These are phyloP conservation scores for Entomortierella parvispora DNA, from an alignment of 192 early-diverging fungal genomes.

Conservation along the genomic window DNA sequence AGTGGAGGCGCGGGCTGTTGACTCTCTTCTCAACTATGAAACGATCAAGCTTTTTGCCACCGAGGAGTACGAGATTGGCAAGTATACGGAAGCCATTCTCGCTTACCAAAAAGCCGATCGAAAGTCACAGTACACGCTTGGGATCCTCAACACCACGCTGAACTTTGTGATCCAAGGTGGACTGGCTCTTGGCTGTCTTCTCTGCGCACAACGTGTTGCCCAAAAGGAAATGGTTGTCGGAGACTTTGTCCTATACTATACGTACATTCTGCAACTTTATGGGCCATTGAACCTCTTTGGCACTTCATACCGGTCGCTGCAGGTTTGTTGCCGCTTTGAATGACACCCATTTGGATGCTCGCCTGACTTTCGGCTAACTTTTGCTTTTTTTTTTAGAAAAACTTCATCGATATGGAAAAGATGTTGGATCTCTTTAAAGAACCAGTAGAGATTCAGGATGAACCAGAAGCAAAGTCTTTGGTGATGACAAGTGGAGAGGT, in stretches of 20 bases:
- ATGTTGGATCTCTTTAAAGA: constrained; percentile 62
- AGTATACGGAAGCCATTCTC: constrained; percentile 76
- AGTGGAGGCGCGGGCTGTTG: constrained; percentile 81
- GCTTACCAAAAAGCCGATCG: constrained; percentile 84
- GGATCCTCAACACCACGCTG: constrained; percentile 84
- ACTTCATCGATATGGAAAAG: constrained; percentile 70
- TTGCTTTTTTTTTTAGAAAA: constrained; percentile 73
- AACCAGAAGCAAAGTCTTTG: constrained; percentile 57
- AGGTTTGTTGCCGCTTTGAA: constrained; percentile 64
- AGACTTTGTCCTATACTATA: constrained; percentile 96
- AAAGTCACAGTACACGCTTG: constrained; percentile 74
- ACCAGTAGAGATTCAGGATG: constrained; percentile 67
- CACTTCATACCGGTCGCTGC: constrained; percentile 94
- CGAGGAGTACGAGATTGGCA: constrained; percentile 54
- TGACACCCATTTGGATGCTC: constrained; percentile 54
- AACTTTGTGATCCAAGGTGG: constrained; percentile 85
- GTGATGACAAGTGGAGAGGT: constrained; percentile 77
- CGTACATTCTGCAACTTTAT: constrained; percentile 95
- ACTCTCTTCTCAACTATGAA: constrained; percentile 97
- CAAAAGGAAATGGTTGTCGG: constrained; percentile 88
- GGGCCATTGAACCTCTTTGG: constrained; percentile 97
- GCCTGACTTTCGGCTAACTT: constrained; percentile 63
- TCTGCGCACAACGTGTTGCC: constrained; percentile 80
- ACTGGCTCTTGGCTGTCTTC: constrained; percentile 76
- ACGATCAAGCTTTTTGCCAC: constrained; percentile 83